Percentiles rank a stretch among this genome's conserved stretches.
These are phyloP conservation scores for Chlorella sp. DNA, from an alignment of 139 green algal species.

Conservation along the genomic window DNA sequence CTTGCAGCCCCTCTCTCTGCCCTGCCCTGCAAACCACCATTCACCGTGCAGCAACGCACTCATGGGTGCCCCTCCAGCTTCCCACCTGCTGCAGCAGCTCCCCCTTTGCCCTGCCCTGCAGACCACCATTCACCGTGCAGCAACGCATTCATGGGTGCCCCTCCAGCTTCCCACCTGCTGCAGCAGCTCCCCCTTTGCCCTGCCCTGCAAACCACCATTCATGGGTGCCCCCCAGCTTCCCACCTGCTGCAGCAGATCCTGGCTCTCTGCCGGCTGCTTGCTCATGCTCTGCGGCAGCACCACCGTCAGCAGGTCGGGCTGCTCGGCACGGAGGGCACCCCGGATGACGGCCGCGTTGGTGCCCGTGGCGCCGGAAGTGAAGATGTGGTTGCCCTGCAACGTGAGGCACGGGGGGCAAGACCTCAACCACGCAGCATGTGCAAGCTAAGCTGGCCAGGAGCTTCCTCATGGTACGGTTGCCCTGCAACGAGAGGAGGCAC, in stretches of 20 bases:
- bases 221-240: conserved; percentile 35
- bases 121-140: not conserved
- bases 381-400: conserved; percentile 95
- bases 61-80: conserved; percentile 34
- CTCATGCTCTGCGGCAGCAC: conserved; percentile 91
- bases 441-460: too few species aligned
- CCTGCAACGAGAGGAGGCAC: too few species aligned
- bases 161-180: conserved; percentile 53
- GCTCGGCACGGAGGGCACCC: conserved; percentile 92
- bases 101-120: conserved; percentile 65
- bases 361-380: conserved; percentile 94
- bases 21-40: not conserved
- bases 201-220: not conserved
- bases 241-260: conserved; percentile 89
- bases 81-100: conserved; percentile 86
- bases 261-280: conserved; percentile 92
- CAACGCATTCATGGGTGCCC: conserved; percentile 48
- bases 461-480: too few species aligned
- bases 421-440: not conserved
- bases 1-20: not conserved
- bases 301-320: conserved; percentile 94
- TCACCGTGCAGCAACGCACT: too few species aligned
- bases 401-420: too few species aligned
- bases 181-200: conserved; percentile 90
- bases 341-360: conserved; percentile 99